Base-by-base conservation (phyloP, 1,284 basidiomycete species). In the Austroboletus niveus region DNA sequence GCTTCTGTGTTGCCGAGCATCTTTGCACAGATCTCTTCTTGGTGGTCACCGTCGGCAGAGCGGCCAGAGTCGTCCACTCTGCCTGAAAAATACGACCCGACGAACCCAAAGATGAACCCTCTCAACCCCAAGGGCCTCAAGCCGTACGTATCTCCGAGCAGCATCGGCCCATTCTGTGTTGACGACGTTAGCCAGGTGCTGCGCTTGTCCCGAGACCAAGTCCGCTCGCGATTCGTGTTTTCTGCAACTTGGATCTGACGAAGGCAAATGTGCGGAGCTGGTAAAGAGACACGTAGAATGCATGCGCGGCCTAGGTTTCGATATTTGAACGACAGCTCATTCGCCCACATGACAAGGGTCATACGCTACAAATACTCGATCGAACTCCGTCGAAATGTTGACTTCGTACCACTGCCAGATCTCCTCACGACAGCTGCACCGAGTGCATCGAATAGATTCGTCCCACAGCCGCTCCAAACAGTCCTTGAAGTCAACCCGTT, bases 141-240 rank as follows among this genome's bases (percentile, higher is more conserved):
- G 69, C 91, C 94, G 94, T 96, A 69, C 60, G 90, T 79, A 14
- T 14, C 8, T 35, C 9, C 3, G 0, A 2, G 8, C n/a, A 39
- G 15, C n/a, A 12, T 10, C 14, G 8, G 36, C 17, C 12, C 4
- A 1, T 30, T 54, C 43, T 31, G 1, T 31, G 20, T 24, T 47
- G 38, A 42, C 11, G 38, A 42, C 11, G 4, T 31, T 42, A 29
- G 22, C 29, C 58, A 94, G 87, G 57, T 98, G 95, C 66, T 98
- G 95, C 64, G 95, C 95, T 42, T 99, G 95, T 70, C 94, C 94
- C 12, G 82, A 94, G 61, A 97, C 94, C 1, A 99, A 99, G 72
- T 82, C 86, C 8, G 80, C 80, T 27, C 81, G 96, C 34, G 96
- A 99, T 72, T 89, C 94, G 61, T 99, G 96, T 73, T 98, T 97